Evolutionary conservation across 495 filamentous ascomycete species (phyloP).

Genomic region (Collariella sp.): DNA sequence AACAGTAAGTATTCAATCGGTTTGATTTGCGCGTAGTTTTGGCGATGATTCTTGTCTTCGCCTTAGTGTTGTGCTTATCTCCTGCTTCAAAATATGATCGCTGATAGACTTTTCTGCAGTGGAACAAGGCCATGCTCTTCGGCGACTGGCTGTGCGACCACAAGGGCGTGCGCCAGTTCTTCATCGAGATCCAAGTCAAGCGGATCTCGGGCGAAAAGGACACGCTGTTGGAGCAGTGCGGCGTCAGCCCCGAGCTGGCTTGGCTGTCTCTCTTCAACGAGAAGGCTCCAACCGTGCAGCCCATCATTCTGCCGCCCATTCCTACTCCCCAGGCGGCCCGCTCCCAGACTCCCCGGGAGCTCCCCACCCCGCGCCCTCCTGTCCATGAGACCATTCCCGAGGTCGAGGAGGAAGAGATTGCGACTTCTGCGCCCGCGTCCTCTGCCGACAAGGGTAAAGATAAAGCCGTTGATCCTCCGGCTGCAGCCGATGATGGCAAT

Average conservation of each 20-base stretch:
- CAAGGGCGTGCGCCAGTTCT: slow-evolving; percentile 11
- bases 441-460: slow-evolving; percentile 11
- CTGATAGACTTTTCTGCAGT: slow-evolving; percentile 9
- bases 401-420: background rate
- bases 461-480: background rate
- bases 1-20: background rate
- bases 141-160: slow-evolving; percentile 16
- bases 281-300: background rate
- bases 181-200: slow-evolving; percentile 26
- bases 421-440: background rate
- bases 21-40: background rate
- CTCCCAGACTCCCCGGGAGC: background rate
- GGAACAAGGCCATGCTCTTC: slow-evolving; percentile 17
- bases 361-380: background rate
- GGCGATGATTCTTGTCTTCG: background rate
- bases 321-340: background rate
- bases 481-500: background rate
- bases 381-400: background rate
- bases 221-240: slow-evolving; percentile 7
- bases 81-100: background rate
- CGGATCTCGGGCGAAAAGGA: slow-evolving; percentile 19
- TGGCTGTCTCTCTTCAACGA: slow-evolving; percentile 10
- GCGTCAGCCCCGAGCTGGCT: slow-evolving; percentile 9
- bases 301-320: background rate
- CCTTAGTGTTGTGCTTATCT: background rate